Percentiles rank a stretch among this genome's conserved stretches.
Conservation (phyloP, 345 rosid species). For the Trapa incisa region DNA sequence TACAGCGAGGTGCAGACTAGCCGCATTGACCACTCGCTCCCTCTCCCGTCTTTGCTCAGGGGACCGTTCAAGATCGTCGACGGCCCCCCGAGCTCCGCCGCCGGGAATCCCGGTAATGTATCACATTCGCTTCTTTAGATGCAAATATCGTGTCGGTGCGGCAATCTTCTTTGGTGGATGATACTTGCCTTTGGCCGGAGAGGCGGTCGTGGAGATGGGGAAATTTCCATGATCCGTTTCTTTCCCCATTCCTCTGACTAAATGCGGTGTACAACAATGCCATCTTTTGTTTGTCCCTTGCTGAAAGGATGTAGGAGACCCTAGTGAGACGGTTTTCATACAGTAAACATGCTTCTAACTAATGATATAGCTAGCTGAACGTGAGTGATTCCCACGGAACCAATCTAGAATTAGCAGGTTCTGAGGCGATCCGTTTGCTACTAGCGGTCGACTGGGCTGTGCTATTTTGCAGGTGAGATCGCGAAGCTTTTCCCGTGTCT, state of each 20-base stretch:
- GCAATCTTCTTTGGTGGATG: not conserved
- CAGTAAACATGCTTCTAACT: not conserved
- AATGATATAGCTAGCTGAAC: not conserved
- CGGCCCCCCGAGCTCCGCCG: slow-evolving; percentile 82
- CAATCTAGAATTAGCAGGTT: not conserved
- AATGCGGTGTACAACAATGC: not conserved
- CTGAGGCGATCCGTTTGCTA: not conserved
- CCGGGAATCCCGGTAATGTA: slow-evolving; percentile 73
- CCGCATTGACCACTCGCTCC: slow-evolving; percentile 68
- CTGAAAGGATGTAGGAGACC: not conserved
- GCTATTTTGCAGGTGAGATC: slow-evolving; percentile 52
- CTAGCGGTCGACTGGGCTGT: not conserved
- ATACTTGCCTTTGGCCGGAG: not conserved
- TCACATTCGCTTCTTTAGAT: not conserved
- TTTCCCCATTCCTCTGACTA: not conserved
- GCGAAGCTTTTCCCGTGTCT: slow-evolving; percentile 81
- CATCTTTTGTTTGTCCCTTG: not conserved
- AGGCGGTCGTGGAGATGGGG: not conserved
- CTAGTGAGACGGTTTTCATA: not conserved
- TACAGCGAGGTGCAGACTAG: slow-evolving; percentile 84
- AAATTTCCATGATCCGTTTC: not conserved
- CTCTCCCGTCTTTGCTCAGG: slow-evolving; percentile 70
- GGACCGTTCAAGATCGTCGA: slow-evolving; percentile 66
- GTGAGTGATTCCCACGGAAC: not conserved
- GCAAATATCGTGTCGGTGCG: not conserved